Evolutionary conservation across 495 filamentous ascomycete species (phyloP).

Genomic region (Penicillium herquei): DNA sequence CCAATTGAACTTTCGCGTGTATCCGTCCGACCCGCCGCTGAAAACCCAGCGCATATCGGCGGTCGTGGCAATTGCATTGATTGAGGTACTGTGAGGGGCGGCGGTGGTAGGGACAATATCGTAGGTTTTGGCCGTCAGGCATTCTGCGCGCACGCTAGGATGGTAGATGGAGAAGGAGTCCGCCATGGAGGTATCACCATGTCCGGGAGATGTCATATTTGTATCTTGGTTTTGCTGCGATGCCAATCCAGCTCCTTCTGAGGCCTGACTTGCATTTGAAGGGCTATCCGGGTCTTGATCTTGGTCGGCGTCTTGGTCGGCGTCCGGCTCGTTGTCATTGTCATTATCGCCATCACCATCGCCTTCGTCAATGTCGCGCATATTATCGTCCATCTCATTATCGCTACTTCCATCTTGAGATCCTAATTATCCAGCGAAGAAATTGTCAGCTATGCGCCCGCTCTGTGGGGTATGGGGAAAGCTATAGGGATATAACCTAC

Average conservation of each 20-base stretch:
- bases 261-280: slow-evolving; percentile 48
- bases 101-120: slow-evolving; percentile 97
- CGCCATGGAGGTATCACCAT: slow-evolving; percentile 27
- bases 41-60: slow-evolving; percentile 96
- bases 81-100: slow-evolving; percentile 90
- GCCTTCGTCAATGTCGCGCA: slow-evolving; percentile 61
- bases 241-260: slow-evolving; percentile 36
- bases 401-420: slow-evolving; percentile 67
- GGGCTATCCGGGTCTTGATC: slow-evolving; percentile 59
- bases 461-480: background rate
- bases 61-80: slow-evolving; percentile 89
- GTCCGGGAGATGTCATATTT: slow-evolving; percentile 30
- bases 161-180: slow-evolving; percentile 45
- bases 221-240: slow-evolving; percentile 43
- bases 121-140: slow-evolving; percentile 78
- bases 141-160: slow-evolving; percentile 75
- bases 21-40: slow-evolving; percentile 89
- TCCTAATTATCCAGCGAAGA: slow-evolving; percentile 23
- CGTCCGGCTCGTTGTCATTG: slow-evolving; percentile 60
- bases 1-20: slow-evolving; percentile 94
- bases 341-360: slow-evolving; percentile 56
- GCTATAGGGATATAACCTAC: slow-evolving; percentile 25
- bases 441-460: slow-evolving; percentile 9
- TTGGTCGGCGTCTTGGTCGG: slow-evolving; percentile 55
- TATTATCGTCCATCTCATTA: slow-evolving; percentile 67